A percentile compares a stretch with the other conserved stretches of the same genome.
Conservation (phyloP, 257 asterid genomes). For the Penstemon eatonii region DNA sequence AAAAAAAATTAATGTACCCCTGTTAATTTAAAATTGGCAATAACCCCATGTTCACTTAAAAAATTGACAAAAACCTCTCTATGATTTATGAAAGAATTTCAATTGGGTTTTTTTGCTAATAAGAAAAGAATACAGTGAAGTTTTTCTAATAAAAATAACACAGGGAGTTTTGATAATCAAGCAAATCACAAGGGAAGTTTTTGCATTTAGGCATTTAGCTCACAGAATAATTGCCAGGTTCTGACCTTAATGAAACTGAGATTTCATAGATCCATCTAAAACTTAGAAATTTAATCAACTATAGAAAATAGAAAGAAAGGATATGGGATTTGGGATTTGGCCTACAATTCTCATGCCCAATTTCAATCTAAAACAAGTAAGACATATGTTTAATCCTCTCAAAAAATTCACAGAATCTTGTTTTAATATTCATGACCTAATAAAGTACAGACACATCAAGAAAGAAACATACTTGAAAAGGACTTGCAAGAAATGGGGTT, state of each 20-base stretch:
- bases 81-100: too few relatives aligned
- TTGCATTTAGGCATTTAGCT: too few relatives aligned
- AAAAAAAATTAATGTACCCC: too few relatives aligned
- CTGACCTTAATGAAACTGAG: not conserved
- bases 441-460: conserved; percentile 25
- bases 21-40: too few relatives aligned
- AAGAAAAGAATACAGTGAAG: too few relatives aligned
- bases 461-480: conserved; percentile 31
- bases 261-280: conserved; percentile 30
- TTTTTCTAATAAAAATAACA: too few relatives aligned
- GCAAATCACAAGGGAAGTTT: too few relatives aligned
- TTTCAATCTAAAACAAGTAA: not conserved
- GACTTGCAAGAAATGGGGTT: conserved; percentile 20
- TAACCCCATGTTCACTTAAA: too few relatives aligned
- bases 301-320: not conserved
- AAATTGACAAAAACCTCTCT: too few relatives aligned
- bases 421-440: conserved; percentile 5
- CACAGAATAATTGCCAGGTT: too few relatives aligned
- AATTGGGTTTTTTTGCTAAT: too few relatives aligned
- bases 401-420: conserved; percentile 27
- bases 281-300: conserved; percentile 7
- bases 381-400: conserved; percentile 8
- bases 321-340: conserved; percentile 5
- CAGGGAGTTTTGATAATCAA: too few relatives aligned
- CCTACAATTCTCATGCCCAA: conserved; percentile 1